Conservation (phyloP, 2,329 filamentous ascomycete genomes). For the Neonectria faginata region DNA sequence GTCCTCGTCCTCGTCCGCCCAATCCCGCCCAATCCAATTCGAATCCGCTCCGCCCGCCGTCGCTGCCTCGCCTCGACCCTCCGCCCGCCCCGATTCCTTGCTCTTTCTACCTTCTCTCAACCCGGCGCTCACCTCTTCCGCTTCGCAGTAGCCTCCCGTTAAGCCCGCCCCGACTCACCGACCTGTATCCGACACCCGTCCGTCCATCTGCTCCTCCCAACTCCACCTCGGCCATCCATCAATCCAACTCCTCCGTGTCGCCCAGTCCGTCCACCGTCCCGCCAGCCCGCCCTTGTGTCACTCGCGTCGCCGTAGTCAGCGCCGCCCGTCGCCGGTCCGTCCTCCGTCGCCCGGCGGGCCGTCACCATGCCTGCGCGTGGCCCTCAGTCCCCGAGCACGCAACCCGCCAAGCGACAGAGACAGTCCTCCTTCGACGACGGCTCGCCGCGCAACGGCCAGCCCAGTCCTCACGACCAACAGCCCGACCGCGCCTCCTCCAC, state of each 20-base stretch:
- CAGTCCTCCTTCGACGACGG: conserved; percentile 64
- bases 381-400: conserved; percentile 63
- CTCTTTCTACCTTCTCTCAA: conserved; percentile 8
- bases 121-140: conserved; percentile 21
- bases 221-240: conserved; percentile 23
- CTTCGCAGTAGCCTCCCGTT: conserved; percentile 7
- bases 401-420: conserved; percentile 69
- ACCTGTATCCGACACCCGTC: conserved; percentile 14
- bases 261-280: not conserved
- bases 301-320: conserved; percentile 12
- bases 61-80: conserved; percentile 16
- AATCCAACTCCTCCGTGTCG: conserved; percentile 6
- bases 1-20: conserved; percentile 24
- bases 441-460: conserved; percentile 52
- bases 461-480: conserved; percentile 43
- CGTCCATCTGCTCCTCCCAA: not conserved
- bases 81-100: conserved; percentile 6
- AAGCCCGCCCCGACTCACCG: conserved; percentile 15
- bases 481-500: conserved; percentile 49
- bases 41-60: conserved; percentile 21
- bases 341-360: conserved; percentile 45
- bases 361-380: conserved; percentile 57
- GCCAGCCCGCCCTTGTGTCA: conserved; percentile 10
- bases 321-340: conserved; percentile 35
- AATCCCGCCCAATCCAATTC: conserved; percentile 29